Evolutionary conservation across 805 yeast genomes (phyloP), one percentile per base, ranked within the genome.

Genomic region (Metschnikowia cubensis): DNA sequence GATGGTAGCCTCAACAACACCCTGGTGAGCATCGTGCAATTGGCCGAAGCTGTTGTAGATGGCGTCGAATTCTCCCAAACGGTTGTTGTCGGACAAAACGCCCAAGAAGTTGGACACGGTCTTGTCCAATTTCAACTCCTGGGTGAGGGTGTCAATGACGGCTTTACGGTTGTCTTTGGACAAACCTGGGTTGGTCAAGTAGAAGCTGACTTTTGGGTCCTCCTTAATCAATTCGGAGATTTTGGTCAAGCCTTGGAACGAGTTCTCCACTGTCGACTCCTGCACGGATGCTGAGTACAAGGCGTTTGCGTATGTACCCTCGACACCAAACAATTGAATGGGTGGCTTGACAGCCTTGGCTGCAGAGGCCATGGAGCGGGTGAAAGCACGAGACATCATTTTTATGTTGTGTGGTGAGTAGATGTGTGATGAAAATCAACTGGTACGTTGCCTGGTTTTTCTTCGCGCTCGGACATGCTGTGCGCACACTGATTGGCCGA

Each of bases 271-370:
- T 8, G 89, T 76, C 34, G 95, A 81, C 60, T 82, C 83, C 78
- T 88, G 85, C 59, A 85, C 85, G 50, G 98, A 85, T 20, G 98
- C 97, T 49, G 91, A 78, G 82, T 84, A 92, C 63, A 94, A 81
- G 45, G 99, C 97, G 51, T 89, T 81, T 61, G 98, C 99, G 73
- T 92, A 92, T 58, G 98, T 90, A 67, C 98, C 99, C 61, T 91
- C 97, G 60, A 92, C 75, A 57, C 98, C 98, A 65, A 81, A 92
- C 69, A 92, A 80, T 80, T 90, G 96, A 57, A 92, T 87, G 50
- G 98, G 97, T 48, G 95, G 90, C 72, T 83, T 85, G 64, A 80
- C 81, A 51, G 80, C 52, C 64, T 76, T 73, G 64, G 84, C 70
- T 60, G 88, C 85, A 52, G 91, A 73, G 65, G 95, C 92, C 76